Conservation (phyloP, 495 filamentous ascomycete species). For the Tuber magnatum region DNA sequence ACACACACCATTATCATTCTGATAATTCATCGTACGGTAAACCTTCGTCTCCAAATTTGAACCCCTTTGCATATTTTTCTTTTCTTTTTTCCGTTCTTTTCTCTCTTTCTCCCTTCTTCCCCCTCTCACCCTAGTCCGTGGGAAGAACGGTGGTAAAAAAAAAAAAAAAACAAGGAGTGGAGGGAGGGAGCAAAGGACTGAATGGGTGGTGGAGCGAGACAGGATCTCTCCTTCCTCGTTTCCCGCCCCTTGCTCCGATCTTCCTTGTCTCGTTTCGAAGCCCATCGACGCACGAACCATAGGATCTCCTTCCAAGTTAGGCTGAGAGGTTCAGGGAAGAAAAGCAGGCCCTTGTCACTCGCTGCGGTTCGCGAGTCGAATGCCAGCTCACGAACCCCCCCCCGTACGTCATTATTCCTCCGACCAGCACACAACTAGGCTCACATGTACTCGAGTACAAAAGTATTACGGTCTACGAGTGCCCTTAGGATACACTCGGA, state of each 20-base stretch:
- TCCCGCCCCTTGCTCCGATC: slow-evolving; percentile 37
- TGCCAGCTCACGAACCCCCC: slow-evolving; percentile 32
- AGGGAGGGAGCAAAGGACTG: slow-evolving; percentile 5
- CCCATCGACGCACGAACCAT: slow-evolving; percentile 34
- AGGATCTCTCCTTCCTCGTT: slow-evolving; percentile 32
- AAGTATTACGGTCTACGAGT: too few species aligned
- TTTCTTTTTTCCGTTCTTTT: not conserved
- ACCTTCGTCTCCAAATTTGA: slow-evolving; percentile 5
- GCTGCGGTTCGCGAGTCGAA: slow-evolving; percentile 25
- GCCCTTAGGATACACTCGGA: not conserved
- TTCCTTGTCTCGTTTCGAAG: slow-evolving; percentile 32
- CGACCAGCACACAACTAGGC: slow-evolving; percentile 1
- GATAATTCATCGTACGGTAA: not conserved
- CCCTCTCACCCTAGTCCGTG: not conserved
- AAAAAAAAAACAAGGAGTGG: not conserved
- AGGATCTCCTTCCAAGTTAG: slow-evolving; percentile 28
- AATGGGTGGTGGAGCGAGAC: slow-evolving; percentile 30
- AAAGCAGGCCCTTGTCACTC: slow-evolving; percentile 18
- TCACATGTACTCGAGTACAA: not conserved
- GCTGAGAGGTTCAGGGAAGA: slow-evolving; percentile 14
- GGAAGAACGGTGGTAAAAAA: not conserved
- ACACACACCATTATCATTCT: not conserved
- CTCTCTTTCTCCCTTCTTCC: not conserved
- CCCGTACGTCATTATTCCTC: slow-evolving; percentile 1
- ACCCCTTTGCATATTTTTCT: not conserved